phyloP scores from a whole-genome alignment of 352 stramenopile species.

The Phytophthora cajani region DNA sequence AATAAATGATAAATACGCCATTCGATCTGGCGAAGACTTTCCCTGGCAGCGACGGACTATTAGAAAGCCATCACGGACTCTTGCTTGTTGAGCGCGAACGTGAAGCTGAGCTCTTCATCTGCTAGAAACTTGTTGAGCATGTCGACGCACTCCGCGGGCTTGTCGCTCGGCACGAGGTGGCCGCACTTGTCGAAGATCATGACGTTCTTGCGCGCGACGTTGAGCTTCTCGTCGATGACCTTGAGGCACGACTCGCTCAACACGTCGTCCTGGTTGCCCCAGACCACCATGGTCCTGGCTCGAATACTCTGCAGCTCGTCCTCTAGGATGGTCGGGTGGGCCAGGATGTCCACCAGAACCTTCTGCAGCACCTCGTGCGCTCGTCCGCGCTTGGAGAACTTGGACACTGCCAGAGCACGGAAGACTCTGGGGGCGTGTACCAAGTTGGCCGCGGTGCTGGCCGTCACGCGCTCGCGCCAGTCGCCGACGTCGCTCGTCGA shows the following conservation, averaged over 20 bases:
- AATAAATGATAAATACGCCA: constrained; percentile 46
- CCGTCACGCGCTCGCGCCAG: constrained; percentile 18
- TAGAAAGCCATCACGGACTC: constrained; percentile 34
- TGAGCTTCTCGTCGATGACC: constrained; percentile 59
- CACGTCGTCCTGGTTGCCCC: constrained; percentile 71
- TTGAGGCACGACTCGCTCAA: constrained; percentile 68
- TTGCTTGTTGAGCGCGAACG: constrained; percentile 31
- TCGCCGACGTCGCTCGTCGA: constrained; percentile 48
- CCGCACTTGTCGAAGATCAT: constrained; percentile 67
- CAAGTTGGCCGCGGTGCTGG: constrained; percentile 33
- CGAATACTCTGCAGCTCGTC: constrained; percentile 59
- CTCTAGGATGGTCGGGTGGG: constrained; percentile 64
- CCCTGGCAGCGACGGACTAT: background rate
- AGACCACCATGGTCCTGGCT: constrained; percentile 65
- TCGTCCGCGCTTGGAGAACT: constrained; percentile 35
- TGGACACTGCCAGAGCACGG: constrained; percentile 31
- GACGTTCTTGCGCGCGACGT: constrained; percentile 45
- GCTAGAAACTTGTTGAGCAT: constrained; percentile 70
- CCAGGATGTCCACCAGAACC: constrained; percentile 63
- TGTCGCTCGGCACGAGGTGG: constrained; percentile 68
- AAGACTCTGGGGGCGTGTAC: constrained; percentile 38
- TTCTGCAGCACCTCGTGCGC: constrained; percentile 55
- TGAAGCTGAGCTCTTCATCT: constrained; percentile 40
- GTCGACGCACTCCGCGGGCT: constrained; percentile 51
- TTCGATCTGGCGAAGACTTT: constrained; percentile 10